A percentile compares a stretch with the other conserved stretches of the same genome.
phyloP scores from a whole-genome alignment of 306 rosid genomes.

The Casuarina equisetifolia region DNA sequence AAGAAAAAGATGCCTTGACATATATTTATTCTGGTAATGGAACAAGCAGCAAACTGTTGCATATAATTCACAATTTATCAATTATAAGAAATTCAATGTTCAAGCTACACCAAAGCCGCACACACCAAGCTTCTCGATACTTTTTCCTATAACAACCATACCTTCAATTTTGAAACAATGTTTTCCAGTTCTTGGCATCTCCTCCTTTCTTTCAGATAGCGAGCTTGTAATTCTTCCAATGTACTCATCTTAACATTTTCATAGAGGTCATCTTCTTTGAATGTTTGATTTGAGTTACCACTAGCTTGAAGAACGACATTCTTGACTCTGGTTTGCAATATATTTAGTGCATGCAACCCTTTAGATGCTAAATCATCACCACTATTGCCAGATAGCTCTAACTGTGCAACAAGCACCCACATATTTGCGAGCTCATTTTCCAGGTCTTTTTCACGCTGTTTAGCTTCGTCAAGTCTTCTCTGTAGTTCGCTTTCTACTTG shows the following conservation, averaged over 20 bases:
- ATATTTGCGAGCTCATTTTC: constrained; percentile 74
- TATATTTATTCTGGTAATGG: not conserved
- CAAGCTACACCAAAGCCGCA: not conserved
- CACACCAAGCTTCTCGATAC: too few relatives aligned
- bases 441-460: constrained; percentile 53
- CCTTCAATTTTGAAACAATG: constrained; percentile 66
- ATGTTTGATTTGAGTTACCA: constrained; percentile 33
- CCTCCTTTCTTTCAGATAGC: constrained; percentile 68
- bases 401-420: constrained; percentile 55
- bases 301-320: constrained; percentile 36
- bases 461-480: constrained; percentile 63
- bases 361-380: constrained; percentile 43
- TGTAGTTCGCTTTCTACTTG: constrained; percentile 56
- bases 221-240: constrained; percentile 53
- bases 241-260: constrained; percentile 33
- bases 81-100: not conserved
- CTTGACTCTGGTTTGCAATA: constrained; percentile 36
- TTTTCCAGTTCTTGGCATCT: constrained; percentile 66
- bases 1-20: not conserved
- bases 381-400: constrained; percentile 45
- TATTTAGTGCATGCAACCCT: constrained; percentile 36
- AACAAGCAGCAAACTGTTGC: not conserved
- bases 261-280: constrained; percentile 38
- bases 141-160: constrained; percentile 27
- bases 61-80: not conserved